Conservation (phyloP, 345 rosid genomes). For the Lumnitzera littorea region DNA sequence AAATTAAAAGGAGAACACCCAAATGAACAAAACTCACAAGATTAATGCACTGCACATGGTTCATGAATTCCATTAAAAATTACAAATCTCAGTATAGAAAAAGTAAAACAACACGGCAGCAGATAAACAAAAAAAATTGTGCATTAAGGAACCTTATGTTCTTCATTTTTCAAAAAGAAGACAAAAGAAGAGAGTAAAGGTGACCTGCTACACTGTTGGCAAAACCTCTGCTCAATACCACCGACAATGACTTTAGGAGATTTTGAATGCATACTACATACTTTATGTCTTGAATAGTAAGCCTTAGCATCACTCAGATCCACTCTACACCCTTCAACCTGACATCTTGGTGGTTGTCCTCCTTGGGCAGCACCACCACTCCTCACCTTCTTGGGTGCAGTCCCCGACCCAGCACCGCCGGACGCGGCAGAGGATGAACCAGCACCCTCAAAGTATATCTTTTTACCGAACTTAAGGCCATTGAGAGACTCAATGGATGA, state of each 20-base stretch:
- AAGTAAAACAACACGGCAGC: no score
- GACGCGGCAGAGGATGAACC: slow-evolving; percentile 20
- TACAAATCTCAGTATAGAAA: no score
- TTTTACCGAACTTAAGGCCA: slow-evolving; percentile 67
- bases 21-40: no score
- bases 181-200: neutral
- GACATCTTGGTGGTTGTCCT: slow-evolving; percentile 76
- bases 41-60: no score
- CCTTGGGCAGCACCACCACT: slow-evolving; percentile 33
- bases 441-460: slow-evolving; percentile 74
- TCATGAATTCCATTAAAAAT: no score
- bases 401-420: slow-evolving; percentile 16
- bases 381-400: slow-evolving; percentile 24
- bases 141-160: no score
- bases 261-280: slow-evolving; percentile 83
- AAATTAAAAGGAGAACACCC: no score
- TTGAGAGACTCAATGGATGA: slow-evolving; percentile 42
- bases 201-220: slow-evolving; percentile 99
- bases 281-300: slow-evolving; percentile 90
- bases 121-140: no score
- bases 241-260: slow-evolving; percentile 66
- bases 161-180: no score
- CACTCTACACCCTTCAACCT: slow-evolving; percentile 86
- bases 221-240: slow-evolving; percentile 87
- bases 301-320: slow-evolving; percentile 94